Conservation (phyloP, 2,329 filamentous ascomycete genomes). For the Aspergillus phoenicis region DNA sequence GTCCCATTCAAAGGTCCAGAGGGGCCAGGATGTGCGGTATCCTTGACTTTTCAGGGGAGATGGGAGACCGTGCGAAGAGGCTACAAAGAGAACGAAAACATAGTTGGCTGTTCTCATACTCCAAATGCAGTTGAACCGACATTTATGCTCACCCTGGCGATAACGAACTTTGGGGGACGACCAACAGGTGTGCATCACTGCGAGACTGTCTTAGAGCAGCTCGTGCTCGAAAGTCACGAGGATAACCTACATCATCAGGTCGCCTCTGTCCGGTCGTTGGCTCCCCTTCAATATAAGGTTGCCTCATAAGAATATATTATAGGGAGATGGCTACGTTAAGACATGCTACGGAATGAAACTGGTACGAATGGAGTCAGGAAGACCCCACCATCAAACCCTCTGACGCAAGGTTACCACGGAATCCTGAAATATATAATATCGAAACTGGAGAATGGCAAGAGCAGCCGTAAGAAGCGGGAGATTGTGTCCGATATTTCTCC, state of each 20-base stretch:
- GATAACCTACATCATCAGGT: not conserved
- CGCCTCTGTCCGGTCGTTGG: not conserved
- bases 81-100: not conserved
- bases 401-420: constrained; percentile 4
- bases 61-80: too few relatives aligned
- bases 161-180: not conserved
- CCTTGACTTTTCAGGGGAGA: not conserved
- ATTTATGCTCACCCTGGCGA: constrained; percentile 1
- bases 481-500: too few relatives aligned
- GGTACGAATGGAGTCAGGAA: not conserved
- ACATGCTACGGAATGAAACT: not conserved
- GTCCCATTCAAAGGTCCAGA: not conserved
- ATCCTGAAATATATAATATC: constrained; percentile 5
- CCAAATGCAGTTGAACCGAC: not conserved
- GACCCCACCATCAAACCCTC: not conserved
- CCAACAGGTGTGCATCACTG: not conserved
- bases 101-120: not conserved
- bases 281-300: not conserved
- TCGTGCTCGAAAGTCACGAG: not conserved
- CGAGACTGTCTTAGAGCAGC: not conserved
- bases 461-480: not conserved
- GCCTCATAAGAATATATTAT: not conserved
- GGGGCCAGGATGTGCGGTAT: not conserved
- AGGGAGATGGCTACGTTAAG: not conserved
- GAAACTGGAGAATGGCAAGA: not conserved